Evolutionary conservation across 805 yeast species (phyloP).

Genomic region (Ogataea chonburiensis): DNA sequence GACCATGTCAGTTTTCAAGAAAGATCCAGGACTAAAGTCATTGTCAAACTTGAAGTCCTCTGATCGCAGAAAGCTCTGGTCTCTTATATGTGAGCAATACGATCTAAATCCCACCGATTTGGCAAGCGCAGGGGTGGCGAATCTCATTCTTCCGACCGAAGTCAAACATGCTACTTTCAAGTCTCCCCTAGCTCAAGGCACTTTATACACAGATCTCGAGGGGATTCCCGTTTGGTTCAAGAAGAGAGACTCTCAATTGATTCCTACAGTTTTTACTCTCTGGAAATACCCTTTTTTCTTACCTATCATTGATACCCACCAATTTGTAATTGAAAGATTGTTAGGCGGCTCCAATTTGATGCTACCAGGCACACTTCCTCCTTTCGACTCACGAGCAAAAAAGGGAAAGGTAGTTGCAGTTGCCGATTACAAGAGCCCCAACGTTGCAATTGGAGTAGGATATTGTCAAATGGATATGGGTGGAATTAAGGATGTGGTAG

Average conservation of each 20-base stretch:
- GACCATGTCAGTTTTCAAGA: slow-evolving; percentile 39
- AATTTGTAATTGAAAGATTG: slow-evolving; percentile 67
- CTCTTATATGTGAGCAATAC: slow-evolving; percentile 42
- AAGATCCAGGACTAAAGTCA: slow-evolving; percentile 62
- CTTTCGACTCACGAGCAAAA: slow-evolving; percentile 49
- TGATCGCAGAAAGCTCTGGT: slow-evolving; percentile 61
- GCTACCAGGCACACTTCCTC: slow-evolving; percentile 68
- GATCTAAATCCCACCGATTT: slow-evolving; percentile 39
- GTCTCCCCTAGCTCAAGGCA: slow-evolving; percentile 52
- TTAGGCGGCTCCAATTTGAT: slow-evolving; percentile 77
- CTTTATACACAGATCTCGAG: slow-evolving; percentile 60
- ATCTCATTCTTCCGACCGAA: slow-evolving; percentile 46
- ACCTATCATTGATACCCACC: slow-evolving; percentile 71
- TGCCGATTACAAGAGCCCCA: slow-evolving; percentile 57
- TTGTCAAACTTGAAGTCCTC: slow-evolving; percentile 78
- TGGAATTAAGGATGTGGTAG: slow-evolving; percentile 47
- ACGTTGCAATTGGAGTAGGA: slow-evolving; percentile 73
- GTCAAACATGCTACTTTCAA: slow-evolving; percentile 66
- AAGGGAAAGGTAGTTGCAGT: slow-evolving; percentile 70
- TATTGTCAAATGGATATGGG: slow-evolving; percentile 49
- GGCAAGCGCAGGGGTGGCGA: slow-evolving; percentile 37
- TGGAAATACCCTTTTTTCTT: slow-evolving; percentile 68
- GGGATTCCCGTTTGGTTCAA: slow-evolving; percentile 75
- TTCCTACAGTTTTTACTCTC: slow-evolving; percentile 72
- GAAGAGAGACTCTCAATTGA: slow-evolving; percentile 48